Conservation (phyloP, 2,329 filamentous ascomycete genomes). For the Xylaria multiplex region DNA sequence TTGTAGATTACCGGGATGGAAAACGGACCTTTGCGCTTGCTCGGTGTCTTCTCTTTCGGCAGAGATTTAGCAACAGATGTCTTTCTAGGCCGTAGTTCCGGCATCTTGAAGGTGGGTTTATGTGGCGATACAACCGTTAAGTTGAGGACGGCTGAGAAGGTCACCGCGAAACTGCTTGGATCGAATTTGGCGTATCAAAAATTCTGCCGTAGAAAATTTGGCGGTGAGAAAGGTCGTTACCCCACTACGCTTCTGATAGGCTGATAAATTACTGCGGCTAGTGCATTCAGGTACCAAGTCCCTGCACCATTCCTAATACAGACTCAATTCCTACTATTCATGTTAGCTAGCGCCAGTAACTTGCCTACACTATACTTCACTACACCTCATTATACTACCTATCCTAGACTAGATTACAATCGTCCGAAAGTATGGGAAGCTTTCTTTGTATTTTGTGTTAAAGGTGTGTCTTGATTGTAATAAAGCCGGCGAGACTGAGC, state of each 20-base stretch:
- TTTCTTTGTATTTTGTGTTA: not conserved
- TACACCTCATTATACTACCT: not conserved
- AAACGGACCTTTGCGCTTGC: slow-evolving; percentile 53
- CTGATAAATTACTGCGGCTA: slow-evolving; percentile 16
- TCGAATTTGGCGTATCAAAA: slow-evolving; percentile 28
- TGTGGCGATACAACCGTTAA: slow-evolving; percentile 4
- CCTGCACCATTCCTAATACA: slow-evolving; percentile 16
- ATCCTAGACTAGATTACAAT: not conserved
- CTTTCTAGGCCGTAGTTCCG: slow-evolving; percentile 55
- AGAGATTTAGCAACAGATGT: slow-evolving; percentile 50
- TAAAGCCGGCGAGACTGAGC: not conserved
- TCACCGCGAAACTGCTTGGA: slow-evolving; percentile 24
- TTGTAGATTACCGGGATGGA: not conserved
- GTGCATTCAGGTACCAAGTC: slow-evolving; percentile 1
- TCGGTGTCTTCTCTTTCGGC: slow-evolving; percentile 49
- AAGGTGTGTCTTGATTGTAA: not conserved
- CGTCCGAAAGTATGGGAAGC: not conserved
- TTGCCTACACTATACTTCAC: not conserved
- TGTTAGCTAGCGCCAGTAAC: not conserved
- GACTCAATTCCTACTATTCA: not conserved
- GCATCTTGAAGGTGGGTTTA: slow-evolving; percentile 51
- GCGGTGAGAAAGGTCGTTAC: slow-evolving; percentile 41
- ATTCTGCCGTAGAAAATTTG: slow-evolving; percentile 48
- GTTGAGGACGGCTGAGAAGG: not conserved
- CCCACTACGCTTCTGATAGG: slow-evolving; percentile 28